A percentile compares a stretch with the other conserved stretches of the same genome.
Evolutionary conservation across 495 filamentous ascomycete genomes (phyloP).

Genomic region (Astrocystis sublimbata): DNA sequence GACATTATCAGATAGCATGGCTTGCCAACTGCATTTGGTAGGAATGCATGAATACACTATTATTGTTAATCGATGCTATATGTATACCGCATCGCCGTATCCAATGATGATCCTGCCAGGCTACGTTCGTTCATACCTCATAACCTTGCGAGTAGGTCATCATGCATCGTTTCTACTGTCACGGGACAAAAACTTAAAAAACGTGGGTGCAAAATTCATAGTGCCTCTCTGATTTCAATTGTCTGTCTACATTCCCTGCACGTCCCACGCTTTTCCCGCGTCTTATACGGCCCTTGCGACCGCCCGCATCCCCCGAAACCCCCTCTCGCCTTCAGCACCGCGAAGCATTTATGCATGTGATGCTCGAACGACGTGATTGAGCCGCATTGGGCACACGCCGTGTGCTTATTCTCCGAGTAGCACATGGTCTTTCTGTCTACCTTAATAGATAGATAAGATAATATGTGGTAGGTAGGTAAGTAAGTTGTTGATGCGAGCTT

Average conservation of each 20-base stretch:
- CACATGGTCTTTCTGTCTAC: background rate
- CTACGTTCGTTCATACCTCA: too few species aligned
- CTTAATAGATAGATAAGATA: too few species aligned
- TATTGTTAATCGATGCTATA: slow-evolving; percentile 3
- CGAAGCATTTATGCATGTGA: background rate
- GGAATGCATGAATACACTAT: slow-evolving; percentile 2
- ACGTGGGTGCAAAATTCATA: too few species aligned
- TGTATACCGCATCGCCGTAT: too few species aligned
- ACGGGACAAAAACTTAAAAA: too few species aligned
- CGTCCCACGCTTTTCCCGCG: background rate
- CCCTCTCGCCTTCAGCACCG: background rate
- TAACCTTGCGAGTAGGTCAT: too few species aligned
- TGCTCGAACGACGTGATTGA: background rate
- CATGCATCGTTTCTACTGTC: too few species aligned
- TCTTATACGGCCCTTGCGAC: background rate
- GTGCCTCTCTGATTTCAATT: too few species aligned
- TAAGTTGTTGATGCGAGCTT: background rate
- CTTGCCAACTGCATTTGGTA: background rate
- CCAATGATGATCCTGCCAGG: too few species aligned
- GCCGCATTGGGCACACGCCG: background rate
- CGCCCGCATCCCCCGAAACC: slow-evolving; percentile 7
- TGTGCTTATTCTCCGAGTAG: background rate
- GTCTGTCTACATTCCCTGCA: background rate
- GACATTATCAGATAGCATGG: background rate
- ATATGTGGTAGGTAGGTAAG: too few species aligned